Percentiles rank a stretch among this genome's conserved stretches.
Evolutionary conservation across 306 rosid genomes (phyloP).

Genomic region (Fagus crenata): DNA sequence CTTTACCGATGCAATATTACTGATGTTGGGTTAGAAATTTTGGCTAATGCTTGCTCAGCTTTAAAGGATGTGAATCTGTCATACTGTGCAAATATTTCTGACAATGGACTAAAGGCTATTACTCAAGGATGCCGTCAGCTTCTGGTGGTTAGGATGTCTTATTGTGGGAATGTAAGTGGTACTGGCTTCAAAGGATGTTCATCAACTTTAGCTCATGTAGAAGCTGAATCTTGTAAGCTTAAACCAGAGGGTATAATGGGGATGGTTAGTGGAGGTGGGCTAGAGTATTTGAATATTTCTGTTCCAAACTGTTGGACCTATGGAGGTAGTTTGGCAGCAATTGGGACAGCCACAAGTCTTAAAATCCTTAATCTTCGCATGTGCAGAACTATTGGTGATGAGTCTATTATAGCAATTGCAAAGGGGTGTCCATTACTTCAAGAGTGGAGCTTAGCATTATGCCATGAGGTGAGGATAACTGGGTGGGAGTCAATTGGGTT

Average conservation of each 20-base stretch:
- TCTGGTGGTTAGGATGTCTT: slow-evolving; percentile 45
- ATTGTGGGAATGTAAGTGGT: slow-evolving; percentile 41
- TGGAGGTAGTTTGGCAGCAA: slow-evolving; percentile 38
- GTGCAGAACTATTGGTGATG: slow-evolving; percentile 46
- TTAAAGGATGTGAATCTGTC: slow-evolving; percentile 51
- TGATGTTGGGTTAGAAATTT: slow-evolving; percentile 48
- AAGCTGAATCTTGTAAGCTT: slow-evolving; percentile 56
- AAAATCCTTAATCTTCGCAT: slow-evolving; percentile 52
- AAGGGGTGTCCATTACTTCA: slow-evolving; percentile 52
- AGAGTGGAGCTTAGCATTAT: slow-evolving; percentile 69
- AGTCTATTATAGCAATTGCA: slow-evolving; percentile 44
- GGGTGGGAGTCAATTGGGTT: slow-evolving; percentile 61
- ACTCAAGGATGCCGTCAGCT: slow-evolving; percentile 44
- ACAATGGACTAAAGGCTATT: slow-evolving; percentile 50
- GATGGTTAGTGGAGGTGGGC: slow-evolving; percentile 55
- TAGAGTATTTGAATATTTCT: slow-evolving; percentile 50
- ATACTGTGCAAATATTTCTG: slow-evolving; percentile 49
- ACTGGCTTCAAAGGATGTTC: slow-evolving; percentile 61
- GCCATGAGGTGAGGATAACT: slow-evolving; percentile 44
- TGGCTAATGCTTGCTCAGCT: slow-evolving; percentile 43
- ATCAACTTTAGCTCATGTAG: slow-evolving; percentile 46
- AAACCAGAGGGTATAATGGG: slow-evolving; percentile 45
- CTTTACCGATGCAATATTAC: slow-evolving; percentile 53
- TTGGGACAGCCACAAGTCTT: slow-evolving; percentile 42
- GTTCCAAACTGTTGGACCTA: slow-evolving; percentile 31